Evolutionary conservation across 2,329 filamentous ascomycete genomes (phyloP).

Genomic region (Calonectria hongkongensis): DNA sequence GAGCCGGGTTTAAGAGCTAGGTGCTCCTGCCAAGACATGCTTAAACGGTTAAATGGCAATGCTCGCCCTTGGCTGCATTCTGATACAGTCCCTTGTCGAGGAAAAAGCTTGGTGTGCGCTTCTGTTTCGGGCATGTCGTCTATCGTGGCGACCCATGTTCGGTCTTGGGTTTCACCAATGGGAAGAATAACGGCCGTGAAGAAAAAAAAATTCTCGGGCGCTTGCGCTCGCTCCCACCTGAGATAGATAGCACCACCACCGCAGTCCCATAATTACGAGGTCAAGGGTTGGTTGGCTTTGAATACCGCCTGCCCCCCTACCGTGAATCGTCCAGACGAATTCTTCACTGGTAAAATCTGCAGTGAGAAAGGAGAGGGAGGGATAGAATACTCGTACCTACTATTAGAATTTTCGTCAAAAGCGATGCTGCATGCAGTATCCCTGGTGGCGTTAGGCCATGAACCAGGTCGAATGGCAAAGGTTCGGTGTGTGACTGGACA

Average conservation of each 20-base stretch:
- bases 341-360: background rate
- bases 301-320: background rate
- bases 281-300: background rate
- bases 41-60: constrained; percentile 22
- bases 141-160: background rate
- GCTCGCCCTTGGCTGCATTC: constrained; percentile 1
- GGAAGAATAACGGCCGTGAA: background rate
- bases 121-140: constrained; percentile 19
- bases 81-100: background rate
- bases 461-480: background rate
- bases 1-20: background rate
- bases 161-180: background rate
- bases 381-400: background rate
- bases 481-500: background rate
- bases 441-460: background rate
- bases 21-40: constrained; percentile 13
- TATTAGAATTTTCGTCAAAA: background rate
- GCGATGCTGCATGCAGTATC: too few relatives aligned
- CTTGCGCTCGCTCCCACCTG: background rate
- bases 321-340: background rate
- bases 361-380: background rate
- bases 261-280: background rate
- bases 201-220: background rate
- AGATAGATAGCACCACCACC: background rate
- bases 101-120: background rate